Evolutionary conservation across 2,329 filamentous ascomycete genomes (phyloP), one percentile per base, ranked within the genome.

Genomic region (Sporothrix curviconia): DNA sequence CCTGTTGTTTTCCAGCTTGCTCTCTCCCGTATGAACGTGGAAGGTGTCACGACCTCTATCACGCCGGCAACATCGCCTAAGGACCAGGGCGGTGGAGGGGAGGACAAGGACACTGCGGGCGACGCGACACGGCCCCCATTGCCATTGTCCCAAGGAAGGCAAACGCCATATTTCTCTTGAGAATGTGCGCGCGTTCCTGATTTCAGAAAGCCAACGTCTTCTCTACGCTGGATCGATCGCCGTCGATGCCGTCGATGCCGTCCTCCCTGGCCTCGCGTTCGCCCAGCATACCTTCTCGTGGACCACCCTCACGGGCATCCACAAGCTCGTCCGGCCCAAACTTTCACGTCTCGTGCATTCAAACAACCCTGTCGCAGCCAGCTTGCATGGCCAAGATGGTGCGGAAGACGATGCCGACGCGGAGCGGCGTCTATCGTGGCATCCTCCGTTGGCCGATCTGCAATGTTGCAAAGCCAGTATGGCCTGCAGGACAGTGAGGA

Each of bases 121-220:
- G 30, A 37, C 8, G 17, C 57, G 8, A 28, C 7, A 14, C 49
- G 42, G 30, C 69, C 76, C 1, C 65, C n/a, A n/a, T n/a, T n/a
- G n/a, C 65, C 22, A 72, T 76, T 22, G 66, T 74, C 76, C 76
- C 24, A 86, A 81, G 67, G 75, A 84, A 59, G 85, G 85, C 22
- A 88, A 87, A 67, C 78, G 85, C 24, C 81, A 84, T 58, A 74
- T 89, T 50, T 79, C 77, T 15, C 71, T 89, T n/a, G 78, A 80
- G 15, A 80, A 80, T 52, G 80, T 90, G 32, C 79, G 81, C 22
- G 85, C 84, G 14, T 81, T 79, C 62, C 69, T 89, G 28, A 83
- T 89, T 40, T 86, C 85, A 3, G 85, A n/a, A 89, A 63, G 81
- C 83, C 17, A 83, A 82, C 47, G 78, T 83, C 39, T 87, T 89